phyloP scores from a whole-genome alignment of 148 eudicot species.

The Rhododendron kiyosumense region DNA sequence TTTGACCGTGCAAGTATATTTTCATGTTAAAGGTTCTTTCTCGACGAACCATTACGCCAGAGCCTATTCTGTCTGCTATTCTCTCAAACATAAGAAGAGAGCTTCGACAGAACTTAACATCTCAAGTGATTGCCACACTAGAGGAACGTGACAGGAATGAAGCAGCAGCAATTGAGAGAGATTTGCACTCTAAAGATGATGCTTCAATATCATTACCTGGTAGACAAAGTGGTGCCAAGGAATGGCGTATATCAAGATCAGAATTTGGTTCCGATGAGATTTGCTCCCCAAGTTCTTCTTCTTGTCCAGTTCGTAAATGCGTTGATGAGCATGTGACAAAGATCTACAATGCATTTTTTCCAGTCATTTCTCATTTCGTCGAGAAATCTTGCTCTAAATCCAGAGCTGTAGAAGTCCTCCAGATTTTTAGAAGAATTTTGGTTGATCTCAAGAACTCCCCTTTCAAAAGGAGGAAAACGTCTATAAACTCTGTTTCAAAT shows the following conservation, averaged over 20 bases:
- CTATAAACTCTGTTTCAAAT: slow-evolving; percentile 30
- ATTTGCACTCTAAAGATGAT: slow-evolving; percentile 46
- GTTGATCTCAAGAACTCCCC: slow-evolving; percentile 58
- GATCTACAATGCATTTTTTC: slow-evolving; percentile 56
- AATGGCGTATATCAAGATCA: slow-evolving; percentile 88
- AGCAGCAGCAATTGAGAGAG: slow-evolving; percentile 49
- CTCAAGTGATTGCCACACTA: slow-evolving; percentile 41
- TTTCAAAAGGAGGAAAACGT: slow-evolving; percentile 53
- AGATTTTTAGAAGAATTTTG: slow-evolving; percentile 40
- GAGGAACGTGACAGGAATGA: slow-evolving; percentile 71
- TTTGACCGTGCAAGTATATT: not conserved
- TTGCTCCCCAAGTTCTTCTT: slow-evolving; percentile 44
- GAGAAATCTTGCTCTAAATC: slow-evolving; percentile 40
- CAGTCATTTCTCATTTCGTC: slow-evolving; percentile 42
- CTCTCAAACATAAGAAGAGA: slow-evolving; percentile 63
- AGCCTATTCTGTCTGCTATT: slow-evolving; percentile 40
- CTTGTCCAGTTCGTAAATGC: slow-evolving; percentile 83
- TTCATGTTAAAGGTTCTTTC: slow-evolving; percentile 56
- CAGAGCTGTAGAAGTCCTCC: slow-evolving; percentile 40
- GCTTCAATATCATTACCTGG: slow-evolving; percentile 76
- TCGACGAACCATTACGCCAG: slow-evolving; percentile 65
- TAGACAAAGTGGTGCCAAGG: slow-evolving; percentile 84
- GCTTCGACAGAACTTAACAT: slow-evolving; percentile 42
- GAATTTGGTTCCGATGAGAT: slow-evolving; percentile 67
- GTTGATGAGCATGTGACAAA: slow-evolving; percentile 86